These are phyloP conservation scores for Aspergillus sclerotiicarbonarius DNA, from an alignment of 495 filamentous ascomycete genomes.

Conservation along the genomic window DNA sequence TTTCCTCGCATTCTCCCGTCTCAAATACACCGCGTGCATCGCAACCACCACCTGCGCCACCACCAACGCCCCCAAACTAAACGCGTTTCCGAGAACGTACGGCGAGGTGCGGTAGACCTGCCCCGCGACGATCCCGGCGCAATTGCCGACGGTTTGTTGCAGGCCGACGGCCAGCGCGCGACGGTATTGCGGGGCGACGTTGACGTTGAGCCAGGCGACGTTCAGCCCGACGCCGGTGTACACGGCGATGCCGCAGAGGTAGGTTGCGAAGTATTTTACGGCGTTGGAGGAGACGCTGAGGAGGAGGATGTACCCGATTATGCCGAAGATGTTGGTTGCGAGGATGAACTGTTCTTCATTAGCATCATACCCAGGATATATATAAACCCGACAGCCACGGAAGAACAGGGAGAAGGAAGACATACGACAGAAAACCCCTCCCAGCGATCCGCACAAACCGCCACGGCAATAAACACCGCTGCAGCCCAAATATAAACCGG, in stretches of 20 bases:
- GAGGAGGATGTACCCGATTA: constrained; percentile 10
- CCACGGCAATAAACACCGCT: constrained; percentile 40
- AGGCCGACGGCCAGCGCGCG: constrained; percentile 55
- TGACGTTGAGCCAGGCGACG: constrained; percentile 56
- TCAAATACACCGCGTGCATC: constrained; percentile 40
- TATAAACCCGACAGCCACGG: no score
- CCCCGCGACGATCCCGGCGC: constrained; percentile 45
- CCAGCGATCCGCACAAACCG: constrained; percentile 41
- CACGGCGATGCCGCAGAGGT: constrained; percentile 45
- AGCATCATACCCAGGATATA: neutral
- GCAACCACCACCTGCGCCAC: constrained; percentile 38
- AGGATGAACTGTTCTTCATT: constrained; percentile 2
- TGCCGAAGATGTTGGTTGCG: constrained; percentile 3
- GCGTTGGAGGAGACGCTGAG: constrained; percentile 35
- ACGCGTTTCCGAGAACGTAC: constrained; percentile 50
- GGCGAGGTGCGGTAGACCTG: constrained; percentile 53
- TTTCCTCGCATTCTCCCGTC: constrained; percentile 40
- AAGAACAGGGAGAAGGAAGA: no score
- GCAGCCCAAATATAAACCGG: constrained; percentile 44
- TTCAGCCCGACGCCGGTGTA: constrained; percentile 16
- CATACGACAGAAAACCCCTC: constrained; percentile 38
- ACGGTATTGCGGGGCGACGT: constrained; percentile 56
- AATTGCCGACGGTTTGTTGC: constrained; percentile 59
- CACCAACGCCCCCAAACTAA: constrained; percentile 44
- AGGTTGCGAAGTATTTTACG: constrained; percentile 57